phyloP scores from a whole-genome alignment of 225 moss, liverwort and hornwort genomes.

The Climacium dendroides region DNA sequence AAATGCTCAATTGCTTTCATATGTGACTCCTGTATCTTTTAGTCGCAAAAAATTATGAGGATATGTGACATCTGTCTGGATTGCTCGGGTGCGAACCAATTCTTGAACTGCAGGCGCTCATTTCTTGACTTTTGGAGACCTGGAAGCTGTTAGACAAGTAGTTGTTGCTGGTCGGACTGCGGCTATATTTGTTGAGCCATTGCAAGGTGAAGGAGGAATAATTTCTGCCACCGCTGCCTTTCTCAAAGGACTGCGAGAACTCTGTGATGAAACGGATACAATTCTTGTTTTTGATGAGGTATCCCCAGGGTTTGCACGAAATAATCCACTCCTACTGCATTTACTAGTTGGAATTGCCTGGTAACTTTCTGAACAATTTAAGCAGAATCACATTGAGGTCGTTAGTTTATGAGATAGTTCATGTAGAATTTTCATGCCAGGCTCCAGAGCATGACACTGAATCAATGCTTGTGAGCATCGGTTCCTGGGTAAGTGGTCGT shows the following conservation, averaged over 20 bases:
- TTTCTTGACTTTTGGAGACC: conserved; percentile 55
- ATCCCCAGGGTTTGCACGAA: neutral
- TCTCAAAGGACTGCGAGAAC: conserved; percentile 59
- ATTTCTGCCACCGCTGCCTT: conserved; percentile 49
- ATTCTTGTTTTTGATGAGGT: conserved; percentile 93
- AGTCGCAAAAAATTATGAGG: neutral
- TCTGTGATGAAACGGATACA: conserved; percentile 64
- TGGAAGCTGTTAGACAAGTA: conserved; percentile 35
- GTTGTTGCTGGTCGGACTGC: conserved; percentile 37
- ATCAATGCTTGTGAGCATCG: neutral
- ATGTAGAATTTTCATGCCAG: neutral
- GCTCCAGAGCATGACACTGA: neutral
- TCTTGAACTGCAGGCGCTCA: conserved; percentile 21
- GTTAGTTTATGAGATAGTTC: neutral
- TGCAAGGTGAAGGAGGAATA: conserved; percentile 89
- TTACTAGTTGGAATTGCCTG: neutral
- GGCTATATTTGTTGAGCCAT: conserved; percentile 71
- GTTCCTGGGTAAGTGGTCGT: neutral
- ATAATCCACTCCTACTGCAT: neutral
- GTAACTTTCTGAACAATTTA: neutral
- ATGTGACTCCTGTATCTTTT: neutral
- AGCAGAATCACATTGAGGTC: neutral
- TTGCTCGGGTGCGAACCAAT: neutral
- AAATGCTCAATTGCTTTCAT: neutral
- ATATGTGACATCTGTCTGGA: neutral